Base-by-base conservation (phyloP, 768 basidiomycete species). In the Podaxis sp. region DNA sequence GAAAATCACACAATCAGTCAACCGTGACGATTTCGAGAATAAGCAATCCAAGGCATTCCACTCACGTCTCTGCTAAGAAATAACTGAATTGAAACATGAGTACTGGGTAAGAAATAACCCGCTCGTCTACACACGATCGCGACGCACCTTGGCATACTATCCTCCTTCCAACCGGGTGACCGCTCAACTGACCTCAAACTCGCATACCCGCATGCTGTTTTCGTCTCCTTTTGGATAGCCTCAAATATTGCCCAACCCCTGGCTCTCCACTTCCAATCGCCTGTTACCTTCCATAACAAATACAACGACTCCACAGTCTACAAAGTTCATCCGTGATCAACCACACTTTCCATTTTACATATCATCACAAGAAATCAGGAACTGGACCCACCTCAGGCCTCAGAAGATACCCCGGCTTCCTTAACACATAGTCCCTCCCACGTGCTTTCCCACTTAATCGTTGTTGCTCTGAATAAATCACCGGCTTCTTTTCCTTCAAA, bases 221-320 rank as follows among this genome's bases (percentile, higher is more conserved):
- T 84, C 14, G 87, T 77, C 63, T 85, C 76, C 32, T 73, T 76
- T 69, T 88, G 81, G 23, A 92, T 79, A 4, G 87, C 82, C 63
- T 87, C 74, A 66, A 89, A 92, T 38, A 91, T 83, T 32, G 68
- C 70, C 88, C 89, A 90, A 1, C 86, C 90, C 54, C 84, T 80
- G 48, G 84, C 79, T 63, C 90, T 79, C 90, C 91, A 92, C 59
- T 77, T 80, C 32, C 68, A 67, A 65, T 92, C 81, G 0, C 87
- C 83, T 1, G 90, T 92, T 6, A 81, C 79, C 48, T 82, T 82
- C 85, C 87, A 92, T 59, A 92, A 69, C 16, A 91, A 66, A 68
- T 86, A 91, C 57, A 92, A 70, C 9, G 86, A 87, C 69, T 92
- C 90, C 3, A 92, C 65, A 5, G 91, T 84, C 89, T 92, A 65